Conservation (phyloP, 2,329 filamentous ascomycete species). For the Botrytis galanthina region DNA sequence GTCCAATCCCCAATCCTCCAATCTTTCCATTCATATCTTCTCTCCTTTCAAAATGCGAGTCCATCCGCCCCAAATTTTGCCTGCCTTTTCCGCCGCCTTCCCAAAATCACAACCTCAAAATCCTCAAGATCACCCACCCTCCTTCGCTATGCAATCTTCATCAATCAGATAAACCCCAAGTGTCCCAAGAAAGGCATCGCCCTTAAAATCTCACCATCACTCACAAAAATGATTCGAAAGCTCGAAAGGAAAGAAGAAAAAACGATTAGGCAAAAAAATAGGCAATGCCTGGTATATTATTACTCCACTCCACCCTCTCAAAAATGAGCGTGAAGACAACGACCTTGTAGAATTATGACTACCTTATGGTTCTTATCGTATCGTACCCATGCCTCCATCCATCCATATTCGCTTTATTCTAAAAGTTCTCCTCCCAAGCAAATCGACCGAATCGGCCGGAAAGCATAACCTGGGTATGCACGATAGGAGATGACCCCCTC, state of each 20-base stretch:
- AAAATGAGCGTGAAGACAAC: not conserved
- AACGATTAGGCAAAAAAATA: not conserved
- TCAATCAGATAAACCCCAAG: not conserved
- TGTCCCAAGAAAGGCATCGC: not conserved
- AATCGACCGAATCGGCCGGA: not conserved
- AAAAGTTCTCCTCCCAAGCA: not conserved
- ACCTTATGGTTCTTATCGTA: not conserved
- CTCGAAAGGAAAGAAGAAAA: not conserved
- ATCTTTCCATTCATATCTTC: too few species aligned
- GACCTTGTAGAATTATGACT: not conserved
- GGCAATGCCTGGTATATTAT: not conserved
- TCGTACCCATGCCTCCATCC: not conserved
- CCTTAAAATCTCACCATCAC: not conserved
- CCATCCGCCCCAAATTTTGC: not conserved
- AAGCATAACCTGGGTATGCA: not conserved
- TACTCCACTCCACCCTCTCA: not conserved
- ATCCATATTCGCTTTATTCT: constrained; percentile 7
- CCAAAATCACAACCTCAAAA: not conserved
- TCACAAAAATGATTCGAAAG: not conserved
- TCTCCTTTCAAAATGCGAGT: not conserved
- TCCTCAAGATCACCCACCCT: not conserved
- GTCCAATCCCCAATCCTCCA: not conserved
- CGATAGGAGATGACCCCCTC: not conserved
- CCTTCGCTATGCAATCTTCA: not conserved
- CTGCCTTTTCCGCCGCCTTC: not conserved